Evolutionary conservation across 2,329 filamentous ascomycete species (phyloP).

Genomic region (Tolypocladium amazonense): DNA sequence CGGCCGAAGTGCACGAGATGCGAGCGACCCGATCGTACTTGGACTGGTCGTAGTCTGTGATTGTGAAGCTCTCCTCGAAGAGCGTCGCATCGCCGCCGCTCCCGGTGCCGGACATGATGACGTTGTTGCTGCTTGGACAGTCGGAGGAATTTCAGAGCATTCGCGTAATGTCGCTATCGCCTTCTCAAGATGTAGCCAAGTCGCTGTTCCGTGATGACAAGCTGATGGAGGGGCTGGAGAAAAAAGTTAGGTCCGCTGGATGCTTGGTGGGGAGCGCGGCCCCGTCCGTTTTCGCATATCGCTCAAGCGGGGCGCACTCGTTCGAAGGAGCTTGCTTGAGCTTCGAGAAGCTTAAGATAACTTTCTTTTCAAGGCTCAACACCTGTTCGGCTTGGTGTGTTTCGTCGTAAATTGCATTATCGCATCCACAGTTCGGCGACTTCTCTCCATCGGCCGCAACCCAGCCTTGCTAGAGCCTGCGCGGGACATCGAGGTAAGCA

Average conservation of each 20-base stretch:
- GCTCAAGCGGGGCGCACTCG: constrained; percentile 13
- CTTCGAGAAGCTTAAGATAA: background rate
- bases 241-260: background rate
- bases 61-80: constrained; percentile 84
- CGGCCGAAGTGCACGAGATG: constrained; percentile 64
- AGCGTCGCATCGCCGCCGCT: constrained; percentile 77
- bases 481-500: background rate
- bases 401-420: background rate
- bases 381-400: background rate
- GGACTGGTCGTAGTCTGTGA: constrained; percentile 66
- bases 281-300: constrained; percentile 4
- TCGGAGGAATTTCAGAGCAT: background rate
- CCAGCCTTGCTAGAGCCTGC: background rate
- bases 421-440: background rate
- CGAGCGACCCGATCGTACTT: constrained; percentile 96
- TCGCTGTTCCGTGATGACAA: background rate
- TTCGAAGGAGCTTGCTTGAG: background rate
- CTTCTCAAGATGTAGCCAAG: background rate
- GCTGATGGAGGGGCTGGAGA: background rate
- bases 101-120: constrained; percentile 19
- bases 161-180: background rate
- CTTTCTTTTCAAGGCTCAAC: background rate
- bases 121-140: background rate
- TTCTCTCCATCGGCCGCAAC: background rate
- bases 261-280: background rate